A percentile compares a stretch with the other conserved stretches of the same genome.
phyloP scores from a whole-genome alignment of 1,284 basidiomycete genomes.

The Exobasidium rhododendri region DNA sequence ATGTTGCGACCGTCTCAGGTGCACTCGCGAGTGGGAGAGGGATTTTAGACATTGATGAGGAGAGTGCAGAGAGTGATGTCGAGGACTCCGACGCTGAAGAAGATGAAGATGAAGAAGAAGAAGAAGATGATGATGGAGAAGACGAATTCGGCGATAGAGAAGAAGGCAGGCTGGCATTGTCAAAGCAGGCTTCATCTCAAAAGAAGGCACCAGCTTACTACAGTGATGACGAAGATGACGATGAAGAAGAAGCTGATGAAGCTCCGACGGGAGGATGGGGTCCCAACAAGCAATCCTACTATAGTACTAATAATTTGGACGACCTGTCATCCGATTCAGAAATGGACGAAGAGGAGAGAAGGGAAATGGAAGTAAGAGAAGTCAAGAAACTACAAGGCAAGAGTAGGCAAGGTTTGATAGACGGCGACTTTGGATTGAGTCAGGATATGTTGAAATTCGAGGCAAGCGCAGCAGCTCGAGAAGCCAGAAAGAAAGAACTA shows the following conservation, averaged over 20 bases:
- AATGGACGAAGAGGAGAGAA: slow-evolving; percentile 55
- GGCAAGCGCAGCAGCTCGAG: neutral
- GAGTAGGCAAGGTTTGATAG: slow-evolving; percentile 68
- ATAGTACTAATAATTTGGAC: slow-evolving; percentile 47
- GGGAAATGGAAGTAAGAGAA: slow-evolving; percentile 78
- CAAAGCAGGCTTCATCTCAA: slow-evolving; percentile 23
- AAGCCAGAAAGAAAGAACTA: slow-evolving; percentile 1
- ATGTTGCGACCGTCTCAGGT: slow-evolving; percentile 30
- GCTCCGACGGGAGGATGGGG: slow-evolving; percentile 60
- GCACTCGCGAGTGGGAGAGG: slow-evolving; percentile 39
- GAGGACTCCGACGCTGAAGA: slow-evolving; percentile 30
- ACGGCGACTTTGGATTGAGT: slow-evolving; percentile 80
- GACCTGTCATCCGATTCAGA: slow-evolving; percentile 51
- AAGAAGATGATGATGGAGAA: slow-evolving; percentile 20
- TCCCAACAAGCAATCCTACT: slow-evolving; percentile 50
- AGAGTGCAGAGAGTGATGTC: slow-evolving; percentile 39
- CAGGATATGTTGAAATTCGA: slow-evolving; percentile 57
- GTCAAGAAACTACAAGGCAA: slow-evolving; percentile 75
- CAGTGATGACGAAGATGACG: slow-evolving; percentile 62
- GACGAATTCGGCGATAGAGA: slow-evolving; percentile 8
- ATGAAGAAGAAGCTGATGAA: slow-evolving; percentile 61
- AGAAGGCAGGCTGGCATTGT: slow-evolving; percentile 5
- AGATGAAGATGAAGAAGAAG: slow-evolving; percentile 26
- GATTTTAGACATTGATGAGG: slow-evolving; percentile 51
- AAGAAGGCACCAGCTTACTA: slow-evolving; percentile 24